Conservation (phyloP, 75 land plant genomes). For the Selaginella moellendorffii region DNA sequence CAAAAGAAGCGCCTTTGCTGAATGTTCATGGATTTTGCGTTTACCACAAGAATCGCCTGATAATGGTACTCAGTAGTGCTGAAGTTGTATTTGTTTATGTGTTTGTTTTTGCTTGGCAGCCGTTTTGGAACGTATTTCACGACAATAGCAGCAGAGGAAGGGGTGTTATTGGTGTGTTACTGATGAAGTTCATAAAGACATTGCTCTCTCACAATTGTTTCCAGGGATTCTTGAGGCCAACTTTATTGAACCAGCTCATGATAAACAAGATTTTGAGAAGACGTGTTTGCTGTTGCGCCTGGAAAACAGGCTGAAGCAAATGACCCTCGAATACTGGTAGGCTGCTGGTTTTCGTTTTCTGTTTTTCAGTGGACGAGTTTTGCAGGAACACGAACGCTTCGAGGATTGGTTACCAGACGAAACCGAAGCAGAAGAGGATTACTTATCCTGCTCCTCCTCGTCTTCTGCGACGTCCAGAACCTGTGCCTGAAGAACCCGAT, state of each 20-base stretch:
- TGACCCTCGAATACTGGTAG: conserved; percentile 72
- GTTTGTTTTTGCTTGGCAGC: conserved; percentile 41
- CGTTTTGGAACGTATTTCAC: conserved; percentile 73
- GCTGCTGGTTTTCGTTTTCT: conserved; percentile 5
- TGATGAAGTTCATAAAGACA: not conserved
- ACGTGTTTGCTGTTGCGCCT: conserved; percentile 43
- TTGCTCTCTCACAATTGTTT: not conserved
- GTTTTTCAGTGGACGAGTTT: conserved; percentile 4
- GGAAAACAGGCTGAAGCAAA: conserved; percentile 52
- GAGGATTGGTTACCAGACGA: conserved; percentile 16
- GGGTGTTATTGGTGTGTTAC: conserved; percentile 76
- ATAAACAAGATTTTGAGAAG: conserved; percentile 76
- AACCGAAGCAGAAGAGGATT: not conserved
- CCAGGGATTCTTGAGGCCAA: conserved; percentile 37
- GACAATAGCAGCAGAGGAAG: conserved; percentile 63
- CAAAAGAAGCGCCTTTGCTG: conserved; percentile 71
- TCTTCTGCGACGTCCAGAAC: too few species aligned
- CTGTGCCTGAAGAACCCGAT: too few species aligned
- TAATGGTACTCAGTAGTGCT: conserved; percentile 38
- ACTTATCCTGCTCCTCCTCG: too few species aligned
- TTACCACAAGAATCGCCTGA: conserved; percentile 89
- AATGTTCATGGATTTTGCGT: conserved; percentile 83
- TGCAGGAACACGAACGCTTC: conserved; percentile 23
- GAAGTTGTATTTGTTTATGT: not conserved
- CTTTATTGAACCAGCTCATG: conserved; percentile 68